These are phyloP conservation scores for Glycyrrhiza uralensis DNA, from an alignment of 306 rosid genomes.

Conservation along the genomic window DNA sequence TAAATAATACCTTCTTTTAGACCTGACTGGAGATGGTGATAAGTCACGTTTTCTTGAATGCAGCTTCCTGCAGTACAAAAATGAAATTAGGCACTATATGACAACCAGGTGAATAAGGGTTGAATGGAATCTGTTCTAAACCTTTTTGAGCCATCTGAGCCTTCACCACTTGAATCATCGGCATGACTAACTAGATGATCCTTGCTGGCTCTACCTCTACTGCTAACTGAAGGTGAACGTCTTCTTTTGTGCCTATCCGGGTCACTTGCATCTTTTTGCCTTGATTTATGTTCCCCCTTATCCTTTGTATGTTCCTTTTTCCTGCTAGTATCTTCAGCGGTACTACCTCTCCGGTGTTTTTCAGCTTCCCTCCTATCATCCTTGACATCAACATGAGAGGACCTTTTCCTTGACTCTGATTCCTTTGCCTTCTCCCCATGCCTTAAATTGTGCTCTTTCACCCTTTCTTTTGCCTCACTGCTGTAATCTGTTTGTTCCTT, in stretches of 20 bases:
- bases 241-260: conserved; percentile 65
- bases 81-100: conserved; percentile 29
- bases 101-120: conserved; percentile 16
- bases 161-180: conserved; percentile 72
- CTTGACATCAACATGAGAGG: conserved; percentile 53
- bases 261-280: conserved; percentile 56
- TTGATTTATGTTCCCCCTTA: conserved; percentile 65
- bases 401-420: conserved; percentile 67
- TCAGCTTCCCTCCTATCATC: conserved; percentile 68
- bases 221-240: conserved; percentile 67
- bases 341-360: conserved; percentile 45
- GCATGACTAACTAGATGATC: conserved; percentile 43
- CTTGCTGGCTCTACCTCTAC: conserved; percentile 70
- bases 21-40: conserved; percentile 82
- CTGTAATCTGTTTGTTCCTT: conserved; percentile 55
- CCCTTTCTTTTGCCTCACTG: conserved; percentile 59
- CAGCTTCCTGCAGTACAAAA: conserved; percentile 61
- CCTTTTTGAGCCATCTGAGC: conserved; percentile 83
- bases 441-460: conserved; percentile 49
- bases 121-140: conserved; percentile 25
- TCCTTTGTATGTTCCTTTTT: conserved; percentile 64
- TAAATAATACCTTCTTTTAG: conserved; percentile 80
- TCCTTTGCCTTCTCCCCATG: conserved; percentile 57
- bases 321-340: conserved; percentile 50
- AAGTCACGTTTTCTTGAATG: conserved; percentile 69